Base-by-base conservation (phyloP, 768 basidiomycete genomes). In the Amanita exitialis region DNA sequence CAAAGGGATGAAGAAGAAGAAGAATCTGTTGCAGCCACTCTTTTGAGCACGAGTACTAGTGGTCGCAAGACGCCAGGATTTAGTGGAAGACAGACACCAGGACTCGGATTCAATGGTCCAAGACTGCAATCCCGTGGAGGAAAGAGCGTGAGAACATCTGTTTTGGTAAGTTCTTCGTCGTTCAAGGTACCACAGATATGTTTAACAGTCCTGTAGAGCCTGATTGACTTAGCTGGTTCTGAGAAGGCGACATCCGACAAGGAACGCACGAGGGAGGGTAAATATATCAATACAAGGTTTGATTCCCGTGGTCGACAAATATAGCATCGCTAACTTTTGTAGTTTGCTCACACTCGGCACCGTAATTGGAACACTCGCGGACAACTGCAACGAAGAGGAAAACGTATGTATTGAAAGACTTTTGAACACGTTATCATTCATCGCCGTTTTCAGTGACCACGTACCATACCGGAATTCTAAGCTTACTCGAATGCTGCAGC, bases 381-480 rank as follows among this genome's bases (percentile, higher is more conserved):
- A 96, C 61, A 93, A 92, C n/a, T 57, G 83, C 88, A 6, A 73
- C 80, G 0, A 86, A 82, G 65, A 75, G 77, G 53, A 91, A 88
- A 67, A 76, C 47, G 82, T 86, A 52, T n/a, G 72, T 57, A 6
- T 8, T 23, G 27, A n/a, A 16, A 7, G 16, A 10, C 10, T 16
- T 45, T 39, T 39, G 12, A 21, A 36, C 23, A 15, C 21, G 16
- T 21, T 13, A 7, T 20, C 28, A 38, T 35, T 20, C 28, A 38
- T 35, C 20, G 49, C 16, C 20, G 12, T 9, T 27, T 45, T 18
- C 57, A 84, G 83, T 49, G 90, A 92, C 62, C 92, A 97, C 62
- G 83, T 98, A 12, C 94, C 94, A 2, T 98, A 86, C 69, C 83
- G 95, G 16, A 96, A 97, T 63, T 92, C 89, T 38, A 98, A 98